Conservation (phyloP, 805 yeast species). For the Metahyphopichia silvanorum region DNA sequence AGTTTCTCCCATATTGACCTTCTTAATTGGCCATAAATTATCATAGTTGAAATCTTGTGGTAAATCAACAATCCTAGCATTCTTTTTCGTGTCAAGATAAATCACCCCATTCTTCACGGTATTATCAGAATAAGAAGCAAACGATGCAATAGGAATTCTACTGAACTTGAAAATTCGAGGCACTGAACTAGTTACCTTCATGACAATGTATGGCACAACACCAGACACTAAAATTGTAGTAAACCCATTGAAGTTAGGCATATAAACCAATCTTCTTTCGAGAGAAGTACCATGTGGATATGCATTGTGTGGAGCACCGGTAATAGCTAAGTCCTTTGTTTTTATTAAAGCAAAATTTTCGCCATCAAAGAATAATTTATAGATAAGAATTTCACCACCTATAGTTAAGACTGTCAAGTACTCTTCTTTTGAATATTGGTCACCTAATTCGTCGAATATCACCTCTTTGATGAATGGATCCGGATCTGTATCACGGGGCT, state of each 20-base stretch:
- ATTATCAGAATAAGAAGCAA: conserved; percentile 50
- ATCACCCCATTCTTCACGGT: conserved; percentile 52
- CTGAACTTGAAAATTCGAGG: conserved; percentile 70
- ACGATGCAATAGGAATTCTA: conserved; percentile 60
- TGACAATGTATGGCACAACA: conserved; percentile 61
- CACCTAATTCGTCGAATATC: conserved; percentile 65
- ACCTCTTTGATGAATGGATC: conserved; percentile 73
- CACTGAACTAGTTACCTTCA: conserved; percentile 60
- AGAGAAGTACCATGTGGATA: conserved; percentile 64
- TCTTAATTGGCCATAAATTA: conserved; percentile 57
- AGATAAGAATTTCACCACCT: conserved; percentile 76
- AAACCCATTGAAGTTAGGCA: conserved; percentile 55
- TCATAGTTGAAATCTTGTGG: conserved; percentile 52
- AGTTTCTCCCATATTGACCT: conserved; percentile 53
- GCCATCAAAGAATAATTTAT: conserved; percentile 53
- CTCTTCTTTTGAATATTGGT: conserved; percentile 49
- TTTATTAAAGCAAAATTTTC: conserved; percentile 39
- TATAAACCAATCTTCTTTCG: conserved; percentile 63
- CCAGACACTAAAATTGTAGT: conserved; percentile 72
- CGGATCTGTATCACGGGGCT: conserved; percentile 52
- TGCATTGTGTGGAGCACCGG: conserved; percentile 82
- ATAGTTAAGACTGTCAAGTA: conserved; percentile 68
- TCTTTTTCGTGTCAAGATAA: conserved; percentile 65
- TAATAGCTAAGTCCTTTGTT: conserved; percentile 45
- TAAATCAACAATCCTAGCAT: conserved; percentile 59